A percentile compares a stretch with the other conserved stretches of the same genome.
Evolutionary conservation across 2,329 filamentous ascomycete species (phyloP).

Genomic region (Eutypella sp.): DNA sequence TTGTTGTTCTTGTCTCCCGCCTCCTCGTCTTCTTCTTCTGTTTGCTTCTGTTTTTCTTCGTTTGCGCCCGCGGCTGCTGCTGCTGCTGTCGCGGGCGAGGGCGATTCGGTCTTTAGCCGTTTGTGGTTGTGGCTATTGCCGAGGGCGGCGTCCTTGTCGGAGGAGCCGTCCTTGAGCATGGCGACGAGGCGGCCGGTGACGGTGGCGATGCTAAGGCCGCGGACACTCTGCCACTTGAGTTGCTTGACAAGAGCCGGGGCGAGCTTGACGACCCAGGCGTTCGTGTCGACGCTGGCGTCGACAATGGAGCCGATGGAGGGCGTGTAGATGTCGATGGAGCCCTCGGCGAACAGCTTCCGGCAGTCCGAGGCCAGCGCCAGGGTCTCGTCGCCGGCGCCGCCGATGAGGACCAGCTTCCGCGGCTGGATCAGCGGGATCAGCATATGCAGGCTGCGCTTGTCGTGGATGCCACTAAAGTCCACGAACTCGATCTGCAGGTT

Average conservation of each 20-base stretch:
- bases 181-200: slow-evolving; percentile 66
- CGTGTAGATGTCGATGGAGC: slow-evolving; percentile 70
- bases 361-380: slow-evolving; percentile 73
- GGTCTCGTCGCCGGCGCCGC: slow-evolving; percentile 76
- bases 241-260: slow-evolving; percentile 79
- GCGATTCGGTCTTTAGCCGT: slow-evolving; percentile 41
- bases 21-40: slow-evolving; percentile 1
- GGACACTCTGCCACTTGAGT: slow-evolving; percentile 91
- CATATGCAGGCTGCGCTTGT: slow-evolving; percentile 91
- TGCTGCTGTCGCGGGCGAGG: slow-evolving; percentile 13
- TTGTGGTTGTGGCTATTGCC: slow-evolving; percentile 33
- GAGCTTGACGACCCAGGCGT: slow-evolving; percentile 92
- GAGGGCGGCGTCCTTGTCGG: slow-evolving; percentile 37
- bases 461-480: slow-evolving; percentile 88
- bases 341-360: slow-evolving; percentile 57
- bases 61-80: slow-evolving; percentile 7
- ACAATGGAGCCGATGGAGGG: slow-evolving; percentile 69
- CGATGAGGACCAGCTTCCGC: slow-evolving; percentile 88
- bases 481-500: slow-evolving; percentile 79
- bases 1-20: neutral
- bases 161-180: slow-evolving; percentile 30
- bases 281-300: slow-evolving; percentile 93
- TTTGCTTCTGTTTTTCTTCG: slow-evolving; percentile 7
- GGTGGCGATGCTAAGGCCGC: slow-evolving; percentile 86
- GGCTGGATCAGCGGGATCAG: slow-evolving; percentile 90